Evolutionary conservation across 2,329 filamentous ascomycete genomes (phyloP), one percentile per base, ranked within the genome.

Genomic region (Apiospora saccharicola): DNA sequence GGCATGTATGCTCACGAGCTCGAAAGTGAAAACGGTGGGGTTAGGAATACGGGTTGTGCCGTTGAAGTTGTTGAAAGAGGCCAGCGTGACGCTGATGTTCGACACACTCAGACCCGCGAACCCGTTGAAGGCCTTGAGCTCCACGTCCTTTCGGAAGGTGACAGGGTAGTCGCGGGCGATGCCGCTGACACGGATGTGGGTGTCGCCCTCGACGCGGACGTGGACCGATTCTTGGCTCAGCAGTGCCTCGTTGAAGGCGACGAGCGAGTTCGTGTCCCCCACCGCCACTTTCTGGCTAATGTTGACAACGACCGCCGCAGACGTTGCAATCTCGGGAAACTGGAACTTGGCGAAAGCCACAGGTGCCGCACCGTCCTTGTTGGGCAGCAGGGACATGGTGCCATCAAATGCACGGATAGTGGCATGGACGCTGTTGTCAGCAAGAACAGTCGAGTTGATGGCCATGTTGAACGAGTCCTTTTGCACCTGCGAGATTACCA

Each of bases 41-140:
- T 93, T 94, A 75, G 90, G 90, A 69, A 93, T 90, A 72, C 84
- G 83, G 72, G 87, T 86, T 19, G 83, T 87, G 75, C 87, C 91
- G 70, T 86, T 82, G 82, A 93, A 91, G 82, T 93, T 93, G 78
- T 87, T 86, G 82, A 13, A 78, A 74, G 71, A 84, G 78, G 19
- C 76, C 26, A 86, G 76, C 46, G 84, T 80, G 75, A 92, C 85
- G 57, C 82, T 81, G 74, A 88, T 85, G 53, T 89, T 82, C 70
- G 81, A 84, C 72, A 91, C 86, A 43, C 80, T 79, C 69, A 89
- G 86, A 69, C 90, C 90, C 57, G 83, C 78, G 75, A 93, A 89
- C 72, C 85, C 83, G 77, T 90, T 89, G 22, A 88, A 80, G 70
- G 88, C 86, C 69, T 85, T 85, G 72, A 90, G 77, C 24, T 81